These are phyloP conservation scores for Emmonsiellopsis sp. DNA, from an alignment of 2,329 filamentous ascomycete species.

Conservation along the genomic window DNA sequence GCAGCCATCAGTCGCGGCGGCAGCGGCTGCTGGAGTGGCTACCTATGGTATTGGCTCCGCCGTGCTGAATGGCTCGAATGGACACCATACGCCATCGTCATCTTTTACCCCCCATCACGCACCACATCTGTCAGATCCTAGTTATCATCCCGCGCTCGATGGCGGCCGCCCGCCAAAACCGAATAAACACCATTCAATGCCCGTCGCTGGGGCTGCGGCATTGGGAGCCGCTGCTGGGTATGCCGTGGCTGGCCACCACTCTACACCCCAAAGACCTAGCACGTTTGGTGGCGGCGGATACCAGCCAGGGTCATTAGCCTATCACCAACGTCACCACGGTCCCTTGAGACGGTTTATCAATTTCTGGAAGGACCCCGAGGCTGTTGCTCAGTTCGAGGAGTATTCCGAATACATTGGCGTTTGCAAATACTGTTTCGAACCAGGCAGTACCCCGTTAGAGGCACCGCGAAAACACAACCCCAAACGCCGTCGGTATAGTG, in stretches of 20 bases:
- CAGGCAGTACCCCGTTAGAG: slow-evolving; percentile 44
- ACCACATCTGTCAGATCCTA: slow-evolving; percentile 2
- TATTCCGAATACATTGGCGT: slow-evolving; percentile 59
- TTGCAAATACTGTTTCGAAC: slow-evolving; percentile 57
- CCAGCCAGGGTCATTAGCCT: slow-evolving; percentile 31
- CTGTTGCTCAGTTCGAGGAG: slow-evolving; percentile 56
- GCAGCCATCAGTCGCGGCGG: slow-evolving; percentile 21
- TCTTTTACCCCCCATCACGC: slow-evolving; percentile 16
- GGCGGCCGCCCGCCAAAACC: slow-evolving; percentile 26
- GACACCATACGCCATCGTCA: not conserved
- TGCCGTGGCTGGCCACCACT: slow-evolving; percentile 27
- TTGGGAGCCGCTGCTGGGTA: slow-evolving; percentile 37
- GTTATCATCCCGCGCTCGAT: not conserved
- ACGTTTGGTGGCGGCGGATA: slow-evolving; percentile 16
- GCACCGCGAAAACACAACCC: slow-evolving; percentile 53
- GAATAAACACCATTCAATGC: slow-evolving; percentile 36
- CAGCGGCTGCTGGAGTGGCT: slow-evolving; percentile 23
- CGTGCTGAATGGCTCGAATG: slow-evolving; percentile 1
- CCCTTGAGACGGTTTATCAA: slow-evolving; percentile 48
- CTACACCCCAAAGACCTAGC: slow-evolving; percentile 17
- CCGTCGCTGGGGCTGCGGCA: slow-evolving; percentile 36
- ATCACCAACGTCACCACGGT: slow-evolving; percentile 45
- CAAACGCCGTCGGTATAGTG: slow-evolving; percentile 32
- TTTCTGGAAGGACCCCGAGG: slow-evolving; percentile 55
- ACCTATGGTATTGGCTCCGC: slow-evolving; percentile 34